Evolutionary conservation across 768 basidiomycete species (phyloP).

Genomic region (Lactarius quietus): DNA sequence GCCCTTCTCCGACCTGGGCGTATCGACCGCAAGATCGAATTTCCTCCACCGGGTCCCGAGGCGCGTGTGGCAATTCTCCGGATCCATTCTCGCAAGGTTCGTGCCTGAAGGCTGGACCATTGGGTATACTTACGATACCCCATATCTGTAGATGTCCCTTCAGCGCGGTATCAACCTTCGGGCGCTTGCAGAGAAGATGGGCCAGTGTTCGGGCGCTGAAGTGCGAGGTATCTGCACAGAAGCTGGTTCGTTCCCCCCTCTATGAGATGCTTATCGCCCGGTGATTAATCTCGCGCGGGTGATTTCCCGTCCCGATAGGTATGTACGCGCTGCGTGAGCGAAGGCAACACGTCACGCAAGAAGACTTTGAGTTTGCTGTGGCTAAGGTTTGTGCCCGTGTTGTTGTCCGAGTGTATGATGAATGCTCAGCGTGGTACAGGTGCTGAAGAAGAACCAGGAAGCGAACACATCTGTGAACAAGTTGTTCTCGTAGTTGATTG

Average conservation of each 20-base stretch:
- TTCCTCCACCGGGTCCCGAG: constrained; percentile 96
- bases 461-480: constrained; percentile 93
- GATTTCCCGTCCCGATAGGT: constrained; percentile 40
- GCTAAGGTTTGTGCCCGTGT: constrained; percentile 65
- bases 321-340: constrained; percentile 98
- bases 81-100: constrained; percentile 91
- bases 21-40: constrained; percentile 97
- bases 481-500: constrained; percentile 69
- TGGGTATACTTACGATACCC: not conserved
- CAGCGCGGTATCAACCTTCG: constrained; percentile 98
- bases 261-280: constrained; percentile 1
- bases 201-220: constrained; percentile 96
- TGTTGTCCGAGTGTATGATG: constrained; percentile 14
- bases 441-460: constrained; percentile 95
- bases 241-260: constrained; percentile 58
- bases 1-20: constrained; percentile 91
- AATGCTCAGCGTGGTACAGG: constrained; percentile 37
- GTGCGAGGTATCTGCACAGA: constrained; percentile 97
- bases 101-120: constrained; percentile 2
- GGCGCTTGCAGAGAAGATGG: constrained; percentile 97
- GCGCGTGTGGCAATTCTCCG: constrained; percentile 96
- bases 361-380: constrained; percentile 98
- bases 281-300: not conserved
- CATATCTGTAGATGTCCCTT: constrained; percentile 74
- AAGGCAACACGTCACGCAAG: constrained; percentile 95